A percentile compares a stretch with the other conserved stretches of the same genome.
phyloP scores from a whole-genome alignment of 306 rosid genomes.

The Cyamopsis tetragonoloba region DNA sequence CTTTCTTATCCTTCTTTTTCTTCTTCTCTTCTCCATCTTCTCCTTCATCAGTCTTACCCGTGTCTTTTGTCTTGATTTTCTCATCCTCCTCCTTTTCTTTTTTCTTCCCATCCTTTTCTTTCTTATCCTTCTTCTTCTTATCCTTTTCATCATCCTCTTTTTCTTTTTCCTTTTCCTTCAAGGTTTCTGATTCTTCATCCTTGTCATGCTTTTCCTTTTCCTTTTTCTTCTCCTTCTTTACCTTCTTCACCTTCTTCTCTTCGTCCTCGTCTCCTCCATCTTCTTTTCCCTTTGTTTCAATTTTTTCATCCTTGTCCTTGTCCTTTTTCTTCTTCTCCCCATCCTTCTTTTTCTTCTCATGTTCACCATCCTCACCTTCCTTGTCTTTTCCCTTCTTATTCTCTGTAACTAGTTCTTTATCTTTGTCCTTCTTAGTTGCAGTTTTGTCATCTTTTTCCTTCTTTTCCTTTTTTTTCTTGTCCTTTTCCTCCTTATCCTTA shows the following conservation, averaged over 20 bases:
- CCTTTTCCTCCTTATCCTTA: not conserved
- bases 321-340: not conserved
- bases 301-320: constrained; percentile 21
- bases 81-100: not conserved
- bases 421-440: not conserved
- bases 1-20: not conserved
- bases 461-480: not conserved
- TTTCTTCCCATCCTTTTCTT: not conserved
- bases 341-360: not conserved
- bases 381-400: constrained; percentile 5
- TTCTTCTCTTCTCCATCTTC: not conserved
- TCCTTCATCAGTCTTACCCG: no score
- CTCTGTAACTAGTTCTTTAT: not conserved
- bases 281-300: constrained; percentile 6
- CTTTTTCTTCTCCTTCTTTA: not conserved
- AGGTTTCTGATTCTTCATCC: not conserved
- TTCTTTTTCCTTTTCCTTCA: not conserved
- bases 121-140: constrained; percentile 11
- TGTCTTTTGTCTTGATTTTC: no score
- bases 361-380: constrained; percentile 1
- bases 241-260: not conserved
- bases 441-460: constrained; percentile 7
- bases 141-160: no score
- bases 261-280: not conserved
- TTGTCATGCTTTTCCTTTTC: constrained; percentile 1